Conservation (phyloP, 2,329 filamentous ascomycete species). For the Aspergillus sp. region DNA sequence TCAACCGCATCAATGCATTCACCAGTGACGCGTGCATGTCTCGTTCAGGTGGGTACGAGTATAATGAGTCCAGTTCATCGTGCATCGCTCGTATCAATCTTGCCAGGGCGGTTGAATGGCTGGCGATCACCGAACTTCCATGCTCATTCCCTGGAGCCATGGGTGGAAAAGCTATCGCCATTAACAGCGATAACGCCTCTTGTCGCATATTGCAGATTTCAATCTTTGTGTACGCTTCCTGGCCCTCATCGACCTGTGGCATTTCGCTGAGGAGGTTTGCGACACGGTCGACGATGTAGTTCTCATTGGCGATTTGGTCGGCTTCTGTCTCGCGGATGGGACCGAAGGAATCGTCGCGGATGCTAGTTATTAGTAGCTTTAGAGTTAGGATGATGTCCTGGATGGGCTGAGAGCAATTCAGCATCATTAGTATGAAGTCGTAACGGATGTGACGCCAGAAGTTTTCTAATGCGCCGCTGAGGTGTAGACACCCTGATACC, state of each 20-base stretch:
- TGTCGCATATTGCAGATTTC: conserved; percentile 39
- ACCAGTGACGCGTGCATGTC: conserved; percentile 47
- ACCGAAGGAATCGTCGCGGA: conserved; percentile 48
- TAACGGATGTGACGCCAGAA: conserved; percentile 55
- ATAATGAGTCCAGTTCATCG: conserved; percentile 60
- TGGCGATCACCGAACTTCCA: conserved; percentile 58
- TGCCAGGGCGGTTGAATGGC: conserved; percentile 63
- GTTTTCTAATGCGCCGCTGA: conserved; percentile 34
- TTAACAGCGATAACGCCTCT: conserved; percentile 40
- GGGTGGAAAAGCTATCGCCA: conserved; percentile 34
- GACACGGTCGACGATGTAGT: conserved; percentile 50
- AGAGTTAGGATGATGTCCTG: conserved; percentile 50
- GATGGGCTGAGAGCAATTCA: conserved; percentile 53
- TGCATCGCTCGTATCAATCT: conserved; percentile 69
- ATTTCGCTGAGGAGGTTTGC: conserved; percentile 52
- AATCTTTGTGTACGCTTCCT: conserved; percentile 30
- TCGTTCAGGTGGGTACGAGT: conserved; percentile 43
- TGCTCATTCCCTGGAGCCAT: conserved; percentile 56
- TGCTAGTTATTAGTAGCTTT: conserved; percentile 50
- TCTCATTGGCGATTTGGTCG: conserved; percentile 36
- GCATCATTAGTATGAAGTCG: conserved; percentile 53
- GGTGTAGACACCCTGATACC: conserved; percentile 41
- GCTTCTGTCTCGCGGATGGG: conserved; percentile 40
- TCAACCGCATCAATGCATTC: conserved; percentile 54
- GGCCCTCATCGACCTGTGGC: conserved; percentile 40